Conservation (phyloP, 2,329 filamentous ascomycete genomes). For the Colletotrichum australisinense region DNA sequence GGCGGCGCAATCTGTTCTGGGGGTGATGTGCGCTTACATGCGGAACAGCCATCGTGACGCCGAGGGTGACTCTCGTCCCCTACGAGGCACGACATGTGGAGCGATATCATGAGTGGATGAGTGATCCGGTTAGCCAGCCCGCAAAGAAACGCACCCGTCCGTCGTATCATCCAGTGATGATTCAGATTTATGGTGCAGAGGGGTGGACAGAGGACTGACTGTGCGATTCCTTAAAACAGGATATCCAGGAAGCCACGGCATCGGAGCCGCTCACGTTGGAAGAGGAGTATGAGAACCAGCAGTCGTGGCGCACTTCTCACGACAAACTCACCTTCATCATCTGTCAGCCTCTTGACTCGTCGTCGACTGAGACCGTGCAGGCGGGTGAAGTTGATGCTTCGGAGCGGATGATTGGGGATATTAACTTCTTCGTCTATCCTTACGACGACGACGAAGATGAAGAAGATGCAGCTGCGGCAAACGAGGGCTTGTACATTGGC, state of each 20-base stretch:
- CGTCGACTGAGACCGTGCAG: slow-evolving; percentile 1
- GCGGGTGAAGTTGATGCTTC: slow-evolving; percentile 64
- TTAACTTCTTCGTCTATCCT: slow-evolving; percentile 82
- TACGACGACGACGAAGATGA: slow-evolving; percentile 60
- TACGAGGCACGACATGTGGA: slow-evolving; percentile 86
- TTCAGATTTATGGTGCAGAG: not conserved
- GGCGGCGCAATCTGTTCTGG: no score
- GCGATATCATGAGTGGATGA: slow-evolving; percentile 92
- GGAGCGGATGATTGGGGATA: slow-evolving; percentile 75
- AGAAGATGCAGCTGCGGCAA: slow-evolving; percentile 28
- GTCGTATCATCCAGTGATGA: not conserved
- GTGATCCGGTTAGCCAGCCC: slow-evolving; percentile 69
- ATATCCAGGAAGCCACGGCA: slow-evolving; percentile 85
- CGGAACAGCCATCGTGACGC: slow-evolving; percentile 72
- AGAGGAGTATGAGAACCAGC: slow-evolving; percentile 91
- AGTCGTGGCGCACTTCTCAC: slow-evolving; percentile 81
- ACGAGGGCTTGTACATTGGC: slow-evolving; percentile 59
- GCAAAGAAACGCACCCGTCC: no score
- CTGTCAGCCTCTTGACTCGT: slow-evolving; percentile 62
- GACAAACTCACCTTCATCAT: slow-evolving; percentile 96
- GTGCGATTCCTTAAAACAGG: slow-evolving; percentile 54
- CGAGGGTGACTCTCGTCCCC: slow-evolving; percentile 80
- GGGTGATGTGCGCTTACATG: not conserved
- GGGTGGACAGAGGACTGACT: not conserved
- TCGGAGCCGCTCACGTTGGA: slow-evolving; percentile 84